Percentiles rank a stretch among this genome's conserved stretches.
Evolutionary conservation across 108 stramenopile species (phyloP).

Genomic region (Chaetoceros tenuissimus): DNA sequence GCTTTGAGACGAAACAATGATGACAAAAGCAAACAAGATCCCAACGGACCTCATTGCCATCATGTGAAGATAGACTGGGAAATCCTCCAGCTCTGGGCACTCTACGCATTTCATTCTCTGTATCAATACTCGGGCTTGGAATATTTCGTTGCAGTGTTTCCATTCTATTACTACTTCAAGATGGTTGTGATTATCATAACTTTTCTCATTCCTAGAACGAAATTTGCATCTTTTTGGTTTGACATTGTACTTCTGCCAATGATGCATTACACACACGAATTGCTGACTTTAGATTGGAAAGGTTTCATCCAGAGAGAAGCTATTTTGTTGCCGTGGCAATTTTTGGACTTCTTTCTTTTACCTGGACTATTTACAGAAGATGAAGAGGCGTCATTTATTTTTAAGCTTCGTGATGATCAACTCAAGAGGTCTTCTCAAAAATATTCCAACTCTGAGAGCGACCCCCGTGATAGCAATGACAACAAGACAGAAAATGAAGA

Average conservation of each 20-base stretch:
- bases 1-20: not conserved
- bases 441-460: not conserved
- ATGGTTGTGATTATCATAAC: conserved; percentile 23
- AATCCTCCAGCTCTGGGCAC: conserved; percentile 35
- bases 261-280: conserved; percentile 20
- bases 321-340: conserved; percentile 13
- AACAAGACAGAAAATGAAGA: not conserved
- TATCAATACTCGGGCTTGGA: conserved; percentile 20
- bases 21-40: too few species aligned
- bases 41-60: too few species aligned
- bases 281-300: conserved; percentile 32
- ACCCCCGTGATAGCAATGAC: too few species aligned
- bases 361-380: conserved; percentile 27
- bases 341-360: conserved; percentile 29
- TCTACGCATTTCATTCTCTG: conserved; percentile 29
- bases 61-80: too few species aligned
- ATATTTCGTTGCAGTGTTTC: conserved; percentile 19
- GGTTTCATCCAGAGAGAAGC: conserved; percentile 9
- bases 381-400: conserved; percentile 12
- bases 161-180: conserved; percentile 38
- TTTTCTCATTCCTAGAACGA: conserved; percentile 25
- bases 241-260: conserved; percentile 28
- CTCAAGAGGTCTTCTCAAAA: not conserved
- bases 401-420: conserved; percentile 1
- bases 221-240: conserved; percentile 14